Conservation (phyloP, 805 yeast genomes). For the Kodamaea laetipori region DNA sequence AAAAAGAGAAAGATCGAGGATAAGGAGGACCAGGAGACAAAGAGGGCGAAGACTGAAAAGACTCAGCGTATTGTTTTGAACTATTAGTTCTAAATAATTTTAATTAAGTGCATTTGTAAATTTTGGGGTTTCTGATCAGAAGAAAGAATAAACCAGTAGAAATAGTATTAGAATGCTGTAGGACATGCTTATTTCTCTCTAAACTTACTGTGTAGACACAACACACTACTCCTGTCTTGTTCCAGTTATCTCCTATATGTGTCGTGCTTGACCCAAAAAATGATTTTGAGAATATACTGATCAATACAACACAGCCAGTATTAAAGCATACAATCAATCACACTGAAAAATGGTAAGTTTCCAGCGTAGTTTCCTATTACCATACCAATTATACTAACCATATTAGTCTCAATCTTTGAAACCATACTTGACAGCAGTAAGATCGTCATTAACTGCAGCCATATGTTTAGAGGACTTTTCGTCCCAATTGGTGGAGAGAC, state of each 20-base stretch:
- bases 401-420: conserved; percentile 87
- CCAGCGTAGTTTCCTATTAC: background rate
- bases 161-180: no score
- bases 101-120: background rate
- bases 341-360: background rate
- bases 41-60: conserved; percentile 12
- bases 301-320: no score
- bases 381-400: conserved; percentile 15
- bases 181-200: no score
- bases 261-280: background rate
- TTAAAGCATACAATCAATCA: background rate
- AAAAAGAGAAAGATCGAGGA: conserved; percentile 11
- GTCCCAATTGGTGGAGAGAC: conserved; percentile 94
- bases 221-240: no score
- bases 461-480: conserved; percentile 90
- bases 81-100: conserved; percentile 1
- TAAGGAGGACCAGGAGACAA: conserved; percentile 7
- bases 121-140: no score
- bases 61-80: conserved; percentile 11
- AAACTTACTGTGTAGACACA: no score
- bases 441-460: conserved; percentile 91
- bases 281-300: background rate
- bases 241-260: no score
- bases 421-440: conserved; percentile 92
- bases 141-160: no score